These are phyloP conservation scores for Fusarium abutilonis DNA, from an alignment of 2,329 filamentous ascomycete species.

Conservation along the genomic window DNA sequence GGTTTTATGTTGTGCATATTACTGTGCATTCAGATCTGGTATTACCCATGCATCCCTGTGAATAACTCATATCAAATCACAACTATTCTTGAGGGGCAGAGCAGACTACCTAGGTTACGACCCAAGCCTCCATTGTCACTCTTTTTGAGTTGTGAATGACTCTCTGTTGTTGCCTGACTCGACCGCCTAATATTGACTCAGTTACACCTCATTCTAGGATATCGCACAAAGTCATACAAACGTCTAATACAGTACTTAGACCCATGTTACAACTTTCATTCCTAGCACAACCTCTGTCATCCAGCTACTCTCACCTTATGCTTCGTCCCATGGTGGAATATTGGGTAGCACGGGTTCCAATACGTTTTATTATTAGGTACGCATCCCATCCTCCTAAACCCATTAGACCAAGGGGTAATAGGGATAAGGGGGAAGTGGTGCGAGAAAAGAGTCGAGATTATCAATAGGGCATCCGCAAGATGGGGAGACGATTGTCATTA, in stretches of 20 bases:
- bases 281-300: conserved; percentile 23
- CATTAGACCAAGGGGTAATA: conserved; percentile 11
- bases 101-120: conserved; percentile 1
- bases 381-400: neutral
- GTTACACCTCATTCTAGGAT: neutral
- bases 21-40: conserved; percentile 39
- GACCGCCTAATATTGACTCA: conserved; percentile 27
- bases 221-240: neutral
- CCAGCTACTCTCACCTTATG: conserved; percentile 9
- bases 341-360: conserved; percentile 35
- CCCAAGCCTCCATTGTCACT: conserved; percentile 11
- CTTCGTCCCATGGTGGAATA: conserved; percentile 13
- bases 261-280: neutral
- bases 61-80: conserved; percentile 13
- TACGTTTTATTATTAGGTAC: conserved; percentile 9
- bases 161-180: conserved; percentile 31
- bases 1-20: conserved; percentile 42
- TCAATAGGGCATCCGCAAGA: conserved; percentile 14
- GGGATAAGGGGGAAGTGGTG: conserved; percentile 14
- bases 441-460: conserved; percentile 32
- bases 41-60: conserved; percentile 29
- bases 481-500: conserved; percentile 20
- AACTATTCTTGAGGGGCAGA: conserved; percentile 7
- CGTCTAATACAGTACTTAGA: neutral
- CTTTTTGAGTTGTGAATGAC: conserved; percentile 20